A percentile compares a stretch with the other conserved stretches of the same genome.
Evolutionary conservation across 2,329 filamentous ascomycete species (phyloP).

Genomic region (Ceratocystis lukuohia): DNA sequence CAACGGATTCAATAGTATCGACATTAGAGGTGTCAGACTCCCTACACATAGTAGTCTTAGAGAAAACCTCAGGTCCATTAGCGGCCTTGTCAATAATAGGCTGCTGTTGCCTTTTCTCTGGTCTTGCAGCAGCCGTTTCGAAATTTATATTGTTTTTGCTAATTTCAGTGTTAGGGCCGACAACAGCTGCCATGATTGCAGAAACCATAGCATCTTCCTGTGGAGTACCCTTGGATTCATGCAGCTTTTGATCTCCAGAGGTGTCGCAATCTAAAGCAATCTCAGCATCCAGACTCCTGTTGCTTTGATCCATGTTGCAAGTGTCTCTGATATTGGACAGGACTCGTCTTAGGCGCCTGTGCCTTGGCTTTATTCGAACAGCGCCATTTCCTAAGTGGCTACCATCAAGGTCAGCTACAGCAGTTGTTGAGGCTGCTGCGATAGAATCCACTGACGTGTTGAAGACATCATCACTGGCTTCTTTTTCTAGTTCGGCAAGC

Average conservation of each 20-base stretch:
- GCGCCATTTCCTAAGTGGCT: background rate
- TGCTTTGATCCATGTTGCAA: background rate
- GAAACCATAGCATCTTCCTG: background rate
- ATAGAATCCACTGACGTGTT: constrained; percentile 10
- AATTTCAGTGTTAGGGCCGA: background rate
- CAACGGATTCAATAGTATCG: background rate
- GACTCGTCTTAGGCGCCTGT: constrained; percentile 13
- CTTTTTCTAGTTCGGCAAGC: background rate
- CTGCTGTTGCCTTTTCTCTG: background rate
- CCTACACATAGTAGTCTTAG: background rate
- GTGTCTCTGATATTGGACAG: constrained; percentile 13
- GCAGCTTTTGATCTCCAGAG: background rate
- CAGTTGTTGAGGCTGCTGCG: constrained; percentile 7
- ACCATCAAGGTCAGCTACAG: constrained; percentile 3
- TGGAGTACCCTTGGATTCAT: too few species aligned
- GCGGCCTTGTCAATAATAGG: background rate
- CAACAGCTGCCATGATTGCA: background rate
- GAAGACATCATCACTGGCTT: background rate
- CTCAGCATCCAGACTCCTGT: background rate
- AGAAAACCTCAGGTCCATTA: background rate
- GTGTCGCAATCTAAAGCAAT: background rate
- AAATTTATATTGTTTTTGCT: background rate
- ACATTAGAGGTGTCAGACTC: background rate
- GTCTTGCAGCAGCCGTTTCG: background rate
- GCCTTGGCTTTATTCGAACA: background rate